Evolutionary conservation across 208 protist genomes (phyloP).

Genomic region (Crithidia expoeki): DNA sequence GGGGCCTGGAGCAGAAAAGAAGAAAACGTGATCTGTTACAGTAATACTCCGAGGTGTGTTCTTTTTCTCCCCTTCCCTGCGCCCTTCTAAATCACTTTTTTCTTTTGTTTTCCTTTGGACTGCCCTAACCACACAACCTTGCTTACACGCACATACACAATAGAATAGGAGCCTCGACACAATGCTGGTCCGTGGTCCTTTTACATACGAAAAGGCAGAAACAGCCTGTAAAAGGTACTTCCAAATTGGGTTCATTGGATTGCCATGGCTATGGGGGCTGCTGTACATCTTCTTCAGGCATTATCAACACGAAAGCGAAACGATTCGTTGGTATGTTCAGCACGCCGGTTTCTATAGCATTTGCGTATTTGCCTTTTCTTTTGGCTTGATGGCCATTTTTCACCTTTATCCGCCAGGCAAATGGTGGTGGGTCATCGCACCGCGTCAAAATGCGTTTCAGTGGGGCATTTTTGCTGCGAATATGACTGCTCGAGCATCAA

Average conservation of each 20-base stretch:
- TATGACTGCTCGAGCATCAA: slow-evolving; percentile 2
- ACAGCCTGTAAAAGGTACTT: slow-evolving; percentile 32
- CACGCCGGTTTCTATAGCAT: slow-evolving; percentile 22
- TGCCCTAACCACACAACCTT: too few relatives aligned
- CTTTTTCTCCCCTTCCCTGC: background rate
- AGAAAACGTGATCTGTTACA: too few relatives aligned
- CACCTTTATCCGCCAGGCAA: slow-evolving; percentile 25
- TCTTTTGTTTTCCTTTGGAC: background rate
- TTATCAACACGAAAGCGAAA: slow-evolving; percentile 32
- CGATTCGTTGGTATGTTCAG: slow-evolving; percentile 34
- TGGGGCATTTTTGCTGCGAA: slow-evolving; percentile 37
- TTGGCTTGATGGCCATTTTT: slow-evolving; percentile 6
- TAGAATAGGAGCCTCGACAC: background rate
- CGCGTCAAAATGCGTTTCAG: slow-evolving; percentile 32
- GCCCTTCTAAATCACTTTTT: background rate
- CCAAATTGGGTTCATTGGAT: slow-evolving; percentile 24
- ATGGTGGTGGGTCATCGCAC: slow-evolving; percentile 35
- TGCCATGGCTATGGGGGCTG: slow-evolving; percentile 40
- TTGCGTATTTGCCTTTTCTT: background rate
- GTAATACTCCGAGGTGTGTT: too few relatives aligned
- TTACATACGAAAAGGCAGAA: slow-evolving; percentile 35
- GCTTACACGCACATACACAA: too few relatives aligned
- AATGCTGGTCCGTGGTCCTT: slow-evolving; percentile 34
- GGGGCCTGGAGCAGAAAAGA: too few relatives aligned
- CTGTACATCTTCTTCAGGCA: slow-evolving; percentile 32